Evolutionary conservation across 164 flowering plant genomes (phyloP).

Genomic region (Nymphaea colorata): DNA sequence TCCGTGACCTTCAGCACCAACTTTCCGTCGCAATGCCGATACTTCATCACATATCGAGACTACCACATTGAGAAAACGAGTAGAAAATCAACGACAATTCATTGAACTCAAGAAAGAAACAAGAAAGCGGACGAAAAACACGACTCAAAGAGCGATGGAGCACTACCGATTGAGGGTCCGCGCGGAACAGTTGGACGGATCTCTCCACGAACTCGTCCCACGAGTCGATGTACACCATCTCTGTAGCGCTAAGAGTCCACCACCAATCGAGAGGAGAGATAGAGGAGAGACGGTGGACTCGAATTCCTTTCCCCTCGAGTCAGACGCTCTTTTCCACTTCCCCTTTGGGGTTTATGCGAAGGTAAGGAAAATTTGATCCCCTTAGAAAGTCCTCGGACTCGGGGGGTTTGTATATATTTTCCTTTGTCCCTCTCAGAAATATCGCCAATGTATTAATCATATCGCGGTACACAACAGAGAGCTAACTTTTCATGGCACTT

Average conservation of each 20-base stretch:
- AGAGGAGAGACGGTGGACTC: too few species aligned
- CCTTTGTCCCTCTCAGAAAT: too few species aligned
- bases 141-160: background rate
- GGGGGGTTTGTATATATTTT: too few species aligned
- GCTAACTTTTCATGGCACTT: too few species aligned
- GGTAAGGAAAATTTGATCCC: too few species aligned
- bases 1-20: constrained; percentile 96
- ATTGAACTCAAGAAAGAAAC: background rate
- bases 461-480: too few species aligned
- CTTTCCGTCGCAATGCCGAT: constrained; percentile 86
- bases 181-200: constrained; percentile 79
- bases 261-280: too few species aligned
- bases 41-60: constrained; percentile 75
- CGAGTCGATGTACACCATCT: constrained; percentile 77
- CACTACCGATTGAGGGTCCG: constrained; percentile 72
- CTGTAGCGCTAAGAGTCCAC: background rate
- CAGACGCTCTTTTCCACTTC: too few species aligned
- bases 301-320: too few species aligned
- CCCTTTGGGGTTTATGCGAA: too few species aligned
- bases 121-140: background rate
- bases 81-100: background rate
- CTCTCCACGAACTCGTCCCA: constrained; percentile 94
- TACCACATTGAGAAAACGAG: background rate
- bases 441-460: too few species aligned
- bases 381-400: too few species aligned